Evolutionary conservation across 2,329 filamentous ascomycete genomes (phyloP), one percentile per base, ranked within the genome.

Genomic region (Fusarium agapanthi): DNA sequence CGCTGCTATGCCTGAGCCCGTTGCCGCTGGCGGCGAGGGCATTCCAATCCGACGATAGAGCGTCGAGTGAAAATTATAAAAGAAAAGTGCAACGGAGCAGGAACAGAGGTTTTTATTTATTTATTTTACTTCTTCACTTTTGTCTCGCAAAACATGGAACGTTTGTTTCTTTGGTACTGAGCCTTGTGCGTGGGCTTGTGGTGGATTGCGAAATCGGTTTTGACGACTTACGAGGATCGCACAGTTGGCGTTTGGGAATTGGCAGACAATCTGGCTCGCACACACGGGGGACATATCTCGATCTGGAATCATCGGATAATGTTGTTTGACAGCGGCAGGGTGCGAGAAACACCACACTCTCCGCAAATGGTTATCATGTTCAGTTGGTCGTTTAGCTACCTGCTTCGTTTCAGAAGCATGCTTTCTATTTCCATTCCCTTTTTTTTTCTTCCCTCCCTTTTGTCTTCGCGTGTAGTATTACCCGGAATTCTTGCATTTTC

Each of bases 21-120:
- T 70, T 43, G 75, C 75, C 24, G 67, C 73, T 41, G 76, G 69
- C 60, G 79, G 71, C 60, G 79, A 80, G 51, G 87, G 86, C 45
- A 90, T 93, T 67, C 90, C 91, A 26, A 92, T 92, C 77, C 87
- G 90, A 75, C 87, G 88, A 86, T 92, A 75, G 60, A 68, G 48
- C 22, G 30, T 50, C 59, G 28, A 35, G 51, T 59, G 40, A 66
- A 43, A 40, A 63, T 57, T 44, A 38, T 35, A 45, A 61, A 61
- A 59, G 58, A 61, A 57, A 41, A 32, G 38, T 51, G 51, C 40
- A 37, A 45, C 44, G 35, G 41, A 61, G 62, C 37, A 59, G 51
- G 50, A 45, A 56, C 22, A 41, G 40, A 44, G 48, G 40, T 48
- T 43, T 50, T 53, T 48, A 34, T 22, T 26, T 47, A n/a, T 55